Conservation (phyloP, 1,284 basidiomycete genomes). For the Prillingera fragicola region DNA sequence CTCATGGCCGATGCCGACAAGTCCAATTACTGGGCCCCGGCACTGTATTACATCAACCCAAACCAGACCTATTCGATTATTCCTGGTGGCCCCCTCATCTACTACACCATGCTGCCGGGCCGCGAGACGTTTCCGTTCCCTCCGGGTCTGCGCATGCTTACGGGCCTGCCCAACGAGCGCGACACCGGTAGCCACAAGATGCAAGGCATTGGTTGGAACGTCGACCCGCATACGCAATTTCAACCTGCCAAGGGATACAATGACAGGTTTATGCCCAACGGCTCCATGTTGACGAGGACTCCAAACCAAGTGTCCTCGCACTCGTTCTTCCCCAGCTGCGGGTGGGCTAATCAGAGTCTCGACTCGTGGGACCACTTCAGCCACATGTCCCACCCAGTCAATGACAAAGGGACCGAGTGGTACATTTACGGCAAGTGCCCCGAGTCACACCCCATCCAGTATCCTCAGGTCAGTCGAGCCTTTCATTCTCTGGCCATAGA, state of each 20-base stretch:
- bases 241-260: not conserved
- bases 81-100: conserved; percentile 26
- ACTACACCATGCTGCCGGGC: conserved; percentile 42
- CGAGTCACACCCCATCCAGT: conserved; percentile 29
- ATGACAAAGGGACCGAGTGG: too few relatives aligned
- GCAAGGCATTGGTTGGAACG: not conserved
- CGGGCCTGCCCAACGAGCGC: conserved; percentile 38
- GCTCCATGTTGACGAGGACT: too few relatives aligned
- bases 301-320: conserved; percentile 23
- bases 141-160: conserved; percentile 48
- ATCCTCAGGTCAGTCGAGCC: conserved; percentile 1
- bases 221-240: not conserved
- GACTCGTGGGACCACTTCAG: conserved; percentile 48
- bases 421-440: too few relatives aligned
- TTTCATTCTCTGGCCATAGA: not conserved
- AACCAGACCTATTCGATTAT: conserved; percentile 17
- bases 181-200: conserved; percentile 1
- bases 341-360: conserved; percentile 30
- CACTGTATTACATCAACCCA: conserved; percentile 45
- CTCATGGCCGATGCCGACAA: conserved; percentile 40
- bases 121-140: conserved; percentile 41
- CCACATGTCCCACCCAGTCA: conserved; percentile 46
- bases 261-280: conserved; percentile 31
- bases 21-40: conserved; percentile 50
- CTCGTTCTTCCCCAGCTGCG: conserved; percentile 39